Conservation (phyloP, 768 basidiomycete species). For the Arthromyces matolae region DNA sequence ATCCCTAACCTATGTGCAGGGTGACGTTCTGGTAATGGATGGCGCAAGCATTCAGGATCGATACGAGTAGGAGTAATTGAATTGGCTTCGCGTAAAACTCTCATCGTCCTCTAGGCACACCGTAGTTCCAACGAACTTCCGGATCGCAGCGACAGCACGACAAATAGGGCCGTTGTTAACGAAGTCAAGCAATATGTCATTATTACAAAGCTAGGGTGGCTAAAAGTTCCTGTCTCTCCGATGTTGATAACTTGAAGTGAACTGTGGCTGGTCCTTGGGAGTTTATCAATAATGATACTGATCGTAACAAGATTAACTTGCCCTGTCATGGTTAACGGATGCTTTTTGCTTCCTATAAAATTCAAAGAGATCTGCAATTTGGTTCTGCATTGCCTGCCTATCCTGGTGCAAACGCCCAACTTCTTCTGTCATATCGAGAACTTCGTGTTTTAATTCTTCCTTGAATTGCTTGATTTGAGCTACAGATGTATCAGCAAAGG, state of each 20-base stretch:
- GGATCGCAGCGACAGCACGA: constrained; percentile 79
- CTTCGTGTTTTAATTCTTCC: constrained; percentile 72
- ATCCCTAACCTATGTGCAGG: constrained; percentile 37
- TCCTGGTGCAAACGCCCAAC: constrained; percentile 65
- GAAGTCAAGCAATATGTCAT: no score
- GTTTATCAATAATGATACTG: background rate
- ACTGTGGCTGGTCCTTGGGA: constrained; percentile 1
- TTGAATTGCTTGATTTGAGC: constrained; percentile 89
- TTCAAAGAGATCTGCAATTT: constrained; percentile 69
- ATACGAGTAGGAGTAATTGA: constrained; percentile 57
- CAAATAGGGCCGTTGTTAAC: constrained; percentile 46
- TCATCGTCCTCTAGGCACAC: constrained; percentile 50
- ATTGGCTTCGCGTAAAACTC: background rate
- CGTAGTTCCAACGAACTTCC: constrained; percentile 69
- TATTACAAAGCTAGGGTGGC: no score
- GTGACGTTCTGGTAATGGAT: constrained; percentile 78
- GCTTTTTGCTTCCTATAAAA: constrained; percentile 67
- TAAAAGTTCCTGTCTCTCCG: no score
- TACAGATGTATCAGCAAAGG: constrained; percentile 23
- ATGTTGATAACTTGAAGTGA: background rate
- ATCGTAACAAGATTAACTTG: background rate
- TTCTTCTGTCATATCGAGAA: constrained; percentile 69
- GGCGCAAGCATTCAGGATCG: constrained; percentile 60
- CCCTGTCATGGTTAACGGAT: constrained; percentile 16
- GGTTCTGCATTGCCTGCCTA: constrained; percentile 60